Conservation (phyloP, 2,329 filamentous ascomycete species). For the Penicillium sp. region DNA sequence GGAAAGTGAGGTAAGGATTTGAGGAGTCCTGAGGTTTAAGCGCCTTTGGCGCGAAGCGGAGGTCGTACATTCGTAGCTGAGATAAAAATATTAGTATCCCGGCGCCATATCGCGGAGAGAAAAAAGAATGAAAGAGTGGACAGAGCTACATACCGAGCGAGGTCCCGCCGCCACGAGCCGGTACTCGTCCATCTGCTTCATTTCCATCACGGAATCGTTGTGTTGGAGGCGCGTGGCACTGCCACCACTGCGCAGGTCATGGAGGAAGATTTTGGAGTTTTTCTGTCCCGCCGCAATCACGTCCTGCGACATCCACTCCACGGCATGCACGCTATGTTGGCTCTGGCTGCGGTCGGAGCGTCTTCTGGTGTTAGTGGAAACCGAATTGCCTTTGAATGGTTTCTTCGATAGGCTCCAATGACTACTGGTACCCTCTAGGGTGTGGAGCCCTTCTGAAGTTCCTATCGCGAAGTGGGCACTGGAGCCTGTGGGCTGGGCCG, state of each 20-base stretch:
- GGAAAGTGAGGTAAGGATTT: constrained; percentile 38
- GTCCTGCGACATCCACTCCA: constrained; percentile 41
- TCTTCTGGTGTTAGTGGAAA: background rate
- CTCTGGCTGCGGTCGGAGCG: background rate
- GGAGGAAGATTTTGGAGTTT: constrained; percentile 37
- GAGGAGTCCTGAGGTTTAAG: constrained; percentile 30
- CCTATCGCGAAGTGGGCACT: constrained; percentile 40
- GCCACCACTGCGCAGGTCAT: constrained; percentile 38
- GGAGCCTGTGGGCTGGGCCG: constrained; percentile 33
- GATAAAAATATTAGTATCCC: background rate
- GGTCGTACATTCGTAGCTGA: constrained; percentile 45
- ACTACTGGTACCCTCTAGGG: constrained; percentile 29
- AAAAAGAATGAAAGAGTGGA: background rate
- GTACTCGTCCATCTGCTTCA: constrained; percentile 39
- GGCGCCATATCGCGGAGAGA: background rate
- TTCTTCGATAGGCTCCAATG: constrained; percentile 34
- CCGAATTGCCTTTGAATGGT: constrained; percentile 4
- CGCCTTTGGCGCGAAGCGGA: constrained; percentile 36
- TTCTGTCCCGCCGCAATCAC: constrained; percentile 40
- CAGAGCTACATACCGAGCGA: constrained; percentile 29
- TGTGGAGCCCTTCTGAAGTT: constrained; percentile 39
- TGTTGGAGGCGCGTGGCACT: constrained; percentile 37
- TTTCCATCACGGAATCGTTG: constrained; percentile 33
- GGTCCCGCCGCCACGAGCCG: constrained; percentile 38
- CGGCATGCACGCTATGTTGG: constrained; percentile 28